Base-by-base conservation (phyloP, 148 eudicot genomes). In the Arbutus unedo region DNA sequence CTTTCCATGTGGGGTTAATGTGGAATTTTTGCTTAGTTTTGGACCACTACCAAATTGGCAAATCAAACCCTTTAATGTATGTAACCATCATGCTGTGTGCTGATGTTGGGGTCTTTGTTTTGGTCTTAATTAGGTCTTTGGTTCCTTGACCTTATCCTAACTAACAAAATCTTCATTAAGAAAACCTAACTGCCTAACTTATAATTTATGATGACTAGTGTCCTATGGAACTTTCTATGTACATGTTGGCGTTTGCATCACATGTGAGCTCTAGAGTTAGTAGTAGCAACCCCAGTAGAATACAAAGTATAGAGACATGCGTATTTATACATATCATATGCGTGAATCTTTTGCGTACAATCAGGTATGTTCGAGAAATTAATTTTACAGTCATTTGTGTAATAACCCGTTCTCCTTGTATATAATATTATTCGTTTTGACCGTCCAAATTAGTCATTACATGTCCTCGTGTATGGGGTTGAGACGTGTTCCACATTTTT, bases 131-230 rank as follows among this genome's bases (percentile, higher is more conserved):
- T 25, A 38, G 51, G 68, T 56, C 50, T 78, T 78, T 55, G 68
- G 50, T 78, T 3, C 50, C 15, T 78, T 43, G 80, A 56, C 68
- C 50, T 78, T 56, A 18, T 56, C 80, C 80, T 77, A 77, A 44
- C 14, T 56, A 41, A 1, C 66, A 18, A 4, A 54, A 77, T 0
- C 31, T 68, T 7, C 10, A 78, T 41, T 56, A 38, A 54, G 21
- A 53, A 76, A 76, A 23, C 62, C 79, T 53, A 76, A 76, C 21
- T 31, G 55, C 62, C 79, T 4, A 76, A 51, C 5, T 50, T 11
- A 50, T 31, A 31, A 31, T 31, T 31, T 31, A 31, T 31, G 38
- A 31, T 31, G n/a, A 18, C 25, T 74, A 6, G 23, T 7, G 53
- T 74, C 77, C 54, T 6, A 48, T 74, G 23, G 48, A 70, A 16